Base-by-base conservation (phyloP, 176 grass and related monocot genomes). In the Phragmites australis region DNA sequence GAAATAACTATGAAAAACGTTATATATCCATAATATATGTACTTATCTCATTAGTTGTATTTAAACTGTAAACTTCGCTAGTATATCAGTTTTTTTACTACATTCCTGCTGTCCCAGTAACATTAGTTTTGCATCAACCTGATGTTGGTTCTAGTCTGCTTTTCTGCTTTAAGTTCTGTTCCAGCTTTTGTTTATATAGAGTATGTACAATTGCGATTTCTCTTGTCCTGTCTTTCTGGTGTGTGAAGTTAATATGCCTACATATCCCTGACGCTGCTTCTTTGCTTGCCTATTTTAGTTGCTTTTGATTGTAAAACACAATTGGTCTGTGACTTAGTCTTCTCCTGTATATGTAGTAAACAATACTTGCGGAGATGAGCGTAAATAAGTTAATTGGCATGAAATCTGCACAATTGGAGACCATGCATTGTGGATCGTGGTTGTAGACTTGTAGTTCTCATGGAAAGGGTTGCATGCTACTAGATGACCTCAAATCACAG, bases 1-100 rank as follows among this genome's bases (percentile, higher is more conserved):
- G 60, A 60, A 82, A 88, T 79, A 68, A 84, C 12, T 73, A 15
- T 77, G 59, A 82, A 26, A 31, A 79, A 42, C 68, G 18, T 58
- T 39, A 70, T 78, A 47, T 47, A 87, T 45, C 31, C 66, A 55
- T 62, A 71, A 26, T 43, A 71, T 9, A 70, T 32, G 39, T n/a
- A 77, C 13, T 40, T 78, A 27, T 64, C 19, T 68, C 8, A 30
- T 65, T 46, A 72, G 65, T 51, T 53, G 0, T 66, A 34, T 44
- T 37, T 19, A 79, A 22, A 30, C 12, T 45, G 22, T 57, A 34
- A 23, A 19, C 12, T 41, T 21, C 4, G 7, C 7, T 59, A 40
- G 19, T 65, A 9, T 19, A 27, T 13, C 41, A 37, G 25, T 62
- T 47, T 32, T 53, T 22, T n/a, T n/a, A n/a, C 12, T 46, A 23